Base-by-base conservation (phyloP, 441 rosid genomes). In the Pelargonium cotyledonis region DNA sequence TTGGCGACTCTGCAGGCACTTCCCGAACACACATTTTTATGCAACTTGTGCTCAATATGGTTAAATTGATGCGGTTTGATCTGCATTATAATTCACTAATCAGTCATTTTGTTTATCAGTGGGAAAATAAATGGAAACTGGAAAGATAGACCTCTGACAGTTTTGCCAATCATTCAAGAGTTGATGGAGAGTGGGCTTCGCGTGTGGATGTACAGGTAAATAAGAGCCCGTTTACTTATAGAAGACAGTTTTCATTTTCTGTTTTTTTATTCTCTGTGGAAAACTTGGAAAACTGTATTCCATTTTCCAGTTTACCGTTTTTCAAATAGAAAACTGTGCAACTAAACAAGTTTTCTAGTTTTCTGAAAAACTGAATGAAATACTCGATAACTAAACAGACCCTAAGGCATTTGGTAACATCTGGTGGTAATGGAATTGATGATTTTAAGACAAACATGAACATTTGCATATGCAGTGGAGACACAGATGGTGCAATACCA, bases 1-100 rank as follows among this genome's bases (percentile, higher is more conserved):
- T 44, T 78, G 77, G 82, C 53, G 68, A 51, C 66, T 78, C 65
- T 81, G 79, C 77, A 78, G 78, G 77, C 71, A 77, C 10, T 63
- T 46, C 18, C 4, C 55, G 31, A 29, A 29, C 31, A 29, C 3
- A 29, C 0, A 29, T 23, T n/a, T n/a, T n/a, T 44, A 12, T 16
- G 31, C 6, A 21, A 62, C 61, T 57, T 57, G 5, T 49, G 5
- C 14, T 12, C 11, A 12, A 49, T 5, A 11, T 12, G 10, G 8
- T 26, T 57, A 16, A 6, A 41, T 41, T 6, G 9, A 4, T 41
- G 10, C 7, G 10, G 9, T 41, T 41, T 6, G 10, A 57, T 4
- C 6, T 57, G 4, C 58, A n/a, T 53, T 11, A 41, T 55, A 9
- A 53, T 71, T 66, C 55, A 41, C 58, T 41, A 4, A 29, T 29